Evolutionary conservation across 768 basidiomycete species (phyloP).

Genomic region (Hirschioporus abietinus): DNA sequence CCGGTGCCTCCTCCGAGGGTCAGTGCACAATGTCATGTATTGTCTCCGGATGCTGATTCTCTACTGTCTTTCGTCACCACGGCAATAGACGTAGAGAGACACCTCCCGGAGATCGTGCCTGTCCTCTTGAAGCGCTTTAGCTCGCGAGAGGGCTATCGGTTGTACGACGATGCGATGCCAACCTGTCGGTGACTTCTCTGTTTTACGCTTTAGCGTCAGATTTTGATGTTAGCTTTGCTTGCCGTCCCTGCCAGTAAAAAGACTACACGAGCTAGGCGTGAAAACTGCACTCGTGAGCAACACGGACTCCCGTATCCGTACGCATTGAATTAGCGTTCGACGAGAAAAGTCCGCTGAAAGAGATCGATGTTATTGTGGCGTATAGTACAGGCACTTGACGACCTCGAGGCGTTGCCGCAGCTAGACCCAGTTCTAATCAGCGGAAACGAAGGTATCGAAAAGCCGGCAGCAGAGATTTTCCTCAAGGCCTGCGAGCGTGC

Average conservation of each 20-base stretch:
- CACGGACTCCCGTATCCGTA: slow-evolving; percentile 67
- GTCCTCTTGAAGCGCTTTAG: slow-evolving; percentile 64
- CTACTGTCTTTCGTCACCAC: too few species aligned
- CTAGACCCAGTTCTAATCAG: slow-evolving; percentile 60
- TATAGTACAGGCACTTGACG: slow-evolving; percentile 42
- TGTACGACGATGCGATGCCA: slow-evolving; percentile 46
- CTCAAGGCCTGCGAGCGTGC: slow-evolving; percentile 33
- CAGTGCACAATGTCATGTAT: slow-evolving; percentile 12
- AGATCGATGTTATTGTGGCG: neutral
- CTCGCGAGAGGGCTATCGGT: slow-evolving; percentile 61
- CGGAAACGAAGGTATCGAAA: slow-evolving; percentile 64
- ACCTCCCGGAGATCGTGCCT: slow-evolving; percentile 52
- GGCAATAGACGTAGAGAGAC: slow-evolving; percentile 44
- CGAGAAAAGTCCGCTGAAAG: neutral
- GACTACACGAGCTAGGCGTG: slow-evolving; percentile 40
- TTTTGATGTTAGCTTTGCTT: slow-evolving; percentile 1
- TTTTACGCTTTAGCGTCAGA: neutral
- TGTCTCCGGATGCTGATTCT: neutral
- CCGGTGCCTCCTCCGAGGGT: slow-evolving; percentile 62
- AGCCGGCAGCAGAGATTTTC: slow-evolving; percentile 61
- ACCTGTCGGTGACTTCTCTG: slow-evolving; percentile 33
- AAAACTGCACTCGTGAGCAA: slow-evolving; percentile 65
- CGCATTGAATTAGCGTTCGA: slow-evolving; percentile 14
- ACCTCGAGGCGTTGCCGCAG: slow-evolving; percentile 47
- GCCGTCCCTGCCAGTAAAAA: slow-evolving; percentile 34